Base-by-base conservation (phyloP, 495 filamentous ascomycete species). In the Xylaria sp. region DNA sequence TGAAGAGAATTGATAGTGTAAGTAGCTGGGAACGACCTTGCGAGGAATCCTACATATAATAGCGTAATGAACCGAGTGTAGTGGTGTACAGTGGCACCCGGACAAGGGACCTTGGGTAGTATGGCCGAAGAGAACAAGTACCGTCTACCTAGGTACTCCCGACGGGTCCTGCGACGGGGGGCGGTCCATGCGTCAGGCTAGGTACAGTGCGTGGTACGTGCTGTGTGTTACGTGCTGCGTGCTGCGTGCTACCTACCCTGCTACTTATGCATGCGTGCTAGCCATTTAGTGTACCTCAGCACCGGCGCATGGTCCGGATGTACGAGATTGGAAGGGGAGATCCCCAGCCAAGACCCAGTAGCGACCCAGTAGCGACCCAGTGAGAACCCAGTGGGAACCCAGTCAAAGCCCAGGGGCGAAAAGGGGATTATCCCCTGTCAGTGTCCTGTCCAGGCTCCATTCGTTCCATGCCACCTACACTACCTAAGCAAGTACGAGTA, bases 11-110 rank as follows among this genome's bases (percentile, higher is more conserved):
- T 44, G 46, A n/a, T 50, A 19, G 58, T 50, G 58, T 31, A 37
- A 52, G 44, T 40, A 35, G 52, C 31, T 21, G 59, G 68, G 46
- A 55, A 63, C 58, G 53, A 70, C 41, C 33, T 70, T 43, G 68
- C 68, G 68, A 70, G 68, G 68, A 70, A 70, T 69, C 29, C 55
- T 62, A 61, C 67, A 69, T 69, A 69, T 69, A 61, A 61, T 44
- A 35, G 41, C 62, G 44, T 65, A 33, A 43, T 37, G 37, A 9
- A 62, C n/a, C 33, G 29, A 17, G 29, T 59, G 59, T 15, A 17
- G 37, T 43, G n/a, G 37, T 29, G 61, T 31, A 48, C 61, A 48
- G 61, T 26, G 43, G 61, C n/a, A 62, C 59, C 59, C 35, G 12
- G 59, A 62, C 59, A 43, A 17, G 59, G 59, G 59, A 41, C 29